Percentiles rank a stretch among this genome's conserved stretches.
Evolutionary conservation across 148 eudicot species (phyloP).

Genomic region (Fagopyrum esculentum): DNA sequence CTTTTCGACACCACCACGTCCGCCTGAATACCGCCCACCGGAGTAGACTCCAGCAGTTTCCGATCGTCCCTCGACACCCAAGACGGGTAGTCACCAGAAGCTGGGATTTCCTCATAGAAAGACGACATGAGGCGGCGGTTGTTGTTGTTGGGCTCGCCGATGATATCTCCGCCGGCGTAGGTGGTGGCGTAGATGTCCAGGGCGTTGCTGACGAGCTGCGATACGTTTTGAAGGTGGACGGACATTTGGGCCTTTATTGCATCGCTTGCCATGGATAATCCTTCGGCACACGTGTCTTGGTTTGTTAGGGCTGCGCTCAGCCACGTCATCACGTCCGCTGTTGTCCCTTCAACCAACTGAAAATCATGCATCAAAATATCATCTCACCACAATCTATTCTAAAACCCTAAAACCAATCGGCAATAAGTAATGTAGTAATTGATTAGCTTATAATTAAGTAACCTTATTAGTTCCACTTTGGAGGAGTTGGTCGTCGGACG

Average conservation of each 20-base stretch:
- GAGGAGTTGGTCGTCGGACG: neutral
- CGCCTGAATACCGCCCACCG: neutral
- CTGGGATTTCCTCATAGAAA: too few species aligned
- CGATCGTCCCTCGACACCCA: slow-evolving; percentile 8
- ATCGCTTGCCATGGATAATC: slow-evolving; percentile 6
- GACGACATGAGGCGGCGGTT: slow-evolving; percentile 9
- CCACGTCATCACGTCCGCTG: slow-evolving; percentile 54
- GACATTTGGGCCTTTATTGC: neutral
- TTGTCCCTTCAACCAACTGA: neutral
- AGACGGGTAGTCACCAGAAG: neutral
- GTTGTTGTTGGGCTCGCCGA: neutral
- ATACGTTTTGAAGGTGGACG: neutral
- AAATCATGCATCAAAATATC: too few species aligned
- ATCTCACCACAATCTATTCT: too few species aligned
- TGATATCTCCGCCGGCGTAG: neutral
- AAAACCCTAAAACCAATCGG: too few species aligned
- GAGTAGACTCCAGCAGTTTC: neutral
- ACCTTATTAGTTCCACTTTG: neutral
- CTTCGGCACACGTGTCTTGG: slow-evolving; percentile 19
- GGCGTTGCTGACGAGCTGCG: slow-evolving; percentile 11
- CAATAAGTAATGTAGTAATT: too few species aligned
- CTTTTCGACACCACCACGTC: slow-evolving; percentile 13
- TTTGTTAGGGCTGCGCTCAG: slow-evolving; percentile 49
- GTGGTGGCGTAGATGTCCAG: slow-evolving; percentile 1
- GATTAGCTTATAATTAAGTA: neutral